Base-by-base conservation (phyloP, 2,329 filamentous ascomycete genomes). In the Cordyceps tenuipes region DNA sequence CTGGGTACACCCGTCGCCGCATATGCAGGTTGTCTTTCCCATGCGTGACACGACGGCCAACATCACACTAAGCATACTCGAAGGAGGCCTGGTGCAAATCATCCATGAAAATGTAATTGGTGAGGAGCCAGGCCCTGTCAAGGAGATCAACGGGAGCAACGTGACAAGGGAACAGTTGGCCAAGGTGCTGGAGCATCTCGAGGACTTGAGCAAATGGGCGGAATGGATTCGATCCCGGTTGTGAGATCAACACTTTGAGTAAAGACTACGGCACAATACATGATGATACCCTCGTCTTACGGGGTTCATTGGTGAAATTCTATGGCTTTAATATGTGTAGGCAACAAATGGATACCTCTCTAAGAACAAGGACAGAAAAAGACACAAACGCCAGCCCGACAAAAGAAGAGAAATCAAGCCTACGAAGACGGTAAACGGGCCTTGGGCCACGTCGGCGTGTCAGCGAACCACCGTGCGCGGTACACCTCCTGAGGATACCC, bases 41-140 rank as follows among this genome's bases (percentile, higher is more conserved):
- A 80, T 83, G 65, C 71, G 70, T 41, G 63, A 71, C 17, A 71
- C 68, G 39, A 81, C 78, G 2, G 80, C 79, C 5, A 79, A 80
- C 61, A 72, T 88, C 26, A 78, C 77, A 29, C 66, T 89, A 13
- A 82, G 84, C 65, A 79, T 89, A 19, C 76, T 81, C 21, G 75
- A 80, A 41, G 84, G 86, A 60, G 86, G 81, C 5, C 75, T 80
- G 15, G 77, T 89, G 4, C 75, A 80, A 19, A 75, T 89, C 41
- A 71, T 78, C 3, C 78, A 82, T 26, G 82, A 88, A 65, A 86
- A 87, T 63, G 68, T 76, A 17, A 64, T 74, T 29, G 63, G 64
- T 7, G 61, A 51, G 46, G 70, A 69, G 41, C 67, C 67, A 6
- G 72, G 72, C 60, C 70, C 69, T n/a, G 73, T 70, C 63, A 67